These are phyloP conservation scores for Aspergillaceae sp. DNA, from an alignment of 2,329 filamentous ascomycete genomes.

Conservation along the genomic window DNA sequence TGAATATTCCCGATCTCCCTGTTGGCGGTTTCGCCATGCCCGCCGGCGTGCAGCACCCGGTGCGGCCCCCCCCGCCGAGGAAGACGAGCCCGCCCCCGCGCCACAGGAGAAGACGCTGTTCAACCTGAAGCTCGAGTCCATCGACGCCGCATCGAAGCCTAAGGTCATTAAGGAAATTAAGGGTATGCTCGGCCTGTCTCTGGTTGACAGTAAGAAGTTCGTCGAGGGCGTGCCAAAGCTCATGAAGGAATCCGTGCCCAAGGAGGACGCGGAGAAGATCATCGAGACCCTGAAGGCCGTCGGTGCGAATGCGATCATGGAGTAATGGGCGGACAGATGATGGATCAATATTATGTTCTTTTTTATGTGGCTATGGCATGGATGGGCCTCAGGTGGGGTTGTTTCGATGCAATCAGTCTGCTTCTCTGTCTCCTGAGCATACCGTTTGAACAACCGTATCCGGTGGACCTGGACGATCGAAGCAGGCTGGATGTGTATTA, in stretches of 20 bases:
- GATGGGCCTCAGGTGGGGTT: not conserved
- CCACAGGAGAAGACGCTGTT: conserved; percentile 94
- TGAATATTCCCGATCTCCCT: conserved; percentile 97
- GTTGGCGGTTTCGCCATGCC: conserved; percentile 80
- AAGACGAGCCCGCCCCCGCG: conserved; percentile 80
- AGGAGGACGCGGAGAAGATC: conserved; percentile 99
- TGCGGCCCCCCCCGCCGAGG: conserved; percentile 54
- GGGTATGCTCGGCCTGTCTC: conserved; percentile 81
- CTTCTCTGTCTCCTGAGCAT: not conserved
- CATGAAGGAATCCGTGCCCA: conserved; percentile 97
- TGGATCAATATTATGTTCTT: not conserved
- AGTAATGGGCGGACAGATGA: conserved; percentile 47
- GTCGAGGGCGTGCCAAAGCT: conserved; percentile 96
- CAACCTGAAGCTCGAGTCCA: conserved; percentile 85
- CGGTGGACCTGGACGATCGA: not conserved
- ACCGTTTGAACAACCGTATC: too few relatives aligned
- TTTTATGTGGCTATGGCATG: conserved; percentile 3
- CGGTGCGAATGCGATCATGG: conserved; percentile 82
- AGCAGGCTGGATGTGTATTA: conserved; percentile 10
- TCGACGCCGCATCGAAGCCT: conserved; percentile 82
- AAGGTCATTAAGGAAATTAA: conserved; percentile 99
- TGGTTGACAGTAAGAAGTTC: conserved; percentile 99
- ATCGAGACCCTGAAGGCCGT: conserved; percentile 88
- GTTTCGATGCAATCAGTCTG: conserved; percentile 3
- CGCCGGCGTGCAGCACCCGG: conserved; percentile 49